A percentile compares a stretch with the other conserved stretches of the same genome.
Evolutionary conservation across 2,329 filamentous ascomycete species (phyloP).

Genomic region (Aspergillus sp.): DNA sequence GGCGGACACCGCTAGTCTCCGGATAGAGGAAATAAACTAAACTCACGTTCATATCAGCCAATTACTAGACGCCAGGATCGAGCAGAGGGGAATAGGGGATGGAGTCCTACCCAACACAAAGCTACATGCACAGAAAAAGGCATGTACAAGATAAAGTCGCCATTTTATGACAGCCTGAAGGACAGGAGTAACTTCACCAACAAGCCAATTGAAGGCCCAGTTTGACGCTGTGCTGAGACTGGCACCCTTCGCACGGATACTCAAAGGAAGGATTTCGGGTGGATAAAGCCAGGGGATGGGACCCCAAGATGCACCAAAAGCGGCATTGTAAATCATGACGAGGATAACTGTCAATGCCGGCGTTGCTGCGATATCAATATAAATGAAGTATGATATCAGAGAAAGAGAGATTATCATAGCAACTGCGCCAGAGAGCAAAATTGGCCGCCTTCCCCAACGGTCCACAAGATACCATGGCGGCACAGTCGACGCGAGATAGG

Average conservation of each 20-base stretch:
- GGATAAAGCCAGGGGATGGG: slow-evolving; percentile 98
- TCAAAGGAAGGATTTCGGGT: slow-evolving; percentile 94
- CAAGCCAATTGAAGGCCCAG: slow-evolving; percentile 97
- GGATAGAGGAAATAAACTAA: slow-evolving; percentile 95
- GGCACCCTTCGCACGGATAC: slow-evolving; percentile 93
- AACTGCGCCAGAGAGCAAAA: slow-evolving; percentile 80
- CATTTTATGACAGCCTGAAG: slow-evolving; percentile 88
- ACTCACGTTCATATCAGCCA: not conserved
- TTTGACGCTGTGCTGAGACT: slow-evolving; percentile 94
- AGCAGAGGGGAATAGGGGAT: not conserved
- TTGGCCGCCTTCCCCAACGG: slow-evolving; percentile 78
- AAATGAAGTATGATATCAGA: slow-evolving; percentile 90
- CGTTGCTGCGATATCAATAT: slow-evolving; percentile 69
- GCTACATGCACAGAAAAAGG: slow-evolving; percentile 91
- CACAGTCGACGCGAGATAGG: slow-evolving; percentile 85
- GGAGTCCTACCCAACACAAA: slow-evolving; percentile 81
- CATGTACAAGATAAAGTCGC: slow-evolving; percentile 90
- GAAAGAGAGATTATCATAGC: slow-evolving; percentile 86
- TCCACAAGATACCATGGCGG: slow-evolving; percentile 98
- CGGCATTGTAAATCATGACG: slow-evolving; percentile 97
- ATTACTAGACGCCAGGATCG: not conserved
- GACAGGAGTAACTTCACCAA: slow-evolving; percentile 90
- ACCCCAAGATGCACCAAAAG: slow-evolving; percentile 96
- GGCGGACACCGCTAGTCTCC: slow-evolving; percentile 86
- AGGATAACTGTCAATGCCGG: slow-evolving; percentile 82